Percentiles rank a stretch among this genome's conserved stretches.
Evolutionary conservation across 768 basidiomycete genomes (phyloP).

Genomic region (Candolleomyces eurysporus): DNA sequence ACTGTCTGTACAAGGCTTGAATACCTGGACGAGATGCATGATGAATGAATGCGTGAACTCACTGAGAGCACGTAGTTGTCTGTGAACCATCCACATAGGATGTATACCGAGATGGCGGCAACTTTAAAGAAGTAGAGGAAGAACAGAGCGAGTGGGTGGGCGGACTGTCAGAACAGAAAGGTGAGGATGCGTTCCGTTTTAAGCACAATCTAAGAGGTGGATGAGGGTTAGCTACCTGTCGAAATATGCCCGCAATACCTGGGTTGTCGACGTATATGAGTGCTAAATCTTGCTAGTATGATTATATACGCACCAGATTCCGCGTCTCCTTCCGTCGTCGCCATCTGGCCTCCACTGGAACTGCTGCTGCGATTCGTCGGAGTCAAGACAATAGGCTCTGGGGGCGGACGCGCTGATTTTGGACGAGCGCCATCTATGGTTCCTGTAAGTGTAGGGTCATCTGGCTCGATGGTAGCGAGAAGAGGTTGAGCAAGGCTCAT

Average conservation of each 20-base stretch:
- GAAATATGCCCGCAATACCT: constrained; percentile 76
- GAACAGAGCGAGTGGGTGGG: constrained; percentile 81
- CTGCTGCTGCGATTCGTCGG: constrained; percentile 43
- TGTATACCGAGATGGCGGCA: constrained; percentile 86
- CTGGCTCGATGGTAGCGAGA: constrained; percentile 83
- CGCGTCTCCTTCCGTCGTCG: constrained; percentile 60
- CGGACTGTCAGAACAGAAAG: constrained; percentile 45
- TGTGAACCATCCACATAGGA: constrained; percentile 90
- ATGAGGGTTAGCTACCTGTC: constrained; percentile 51
- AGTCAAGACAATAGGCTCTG: constrained; percentile 53
- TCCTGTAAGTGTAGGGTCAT: constrained; percentile 53
- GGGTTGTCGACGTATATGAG: constrained; percentile 1
- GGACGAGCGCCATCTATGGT: constrained; percentile 29
- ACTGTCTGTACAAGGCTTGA: constrained; percentile 57
- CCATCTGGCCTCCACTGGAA: constrained; percentile 34
- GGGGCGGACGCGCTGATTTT: constrained; percentile 17
- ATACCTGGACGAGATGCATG: neutral
- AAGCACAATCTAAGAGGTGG: neutral
- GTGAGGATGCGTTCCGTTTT: constrained; percentile 9
- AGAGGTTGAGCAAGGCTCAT: constrained; percentile 68
- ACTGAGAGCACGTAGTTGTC: constrained; percentile 92
- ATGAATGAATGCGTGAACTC: constrained; percentile 25
- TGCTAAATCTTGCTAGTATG: neutral
- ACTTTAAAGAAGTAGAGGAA: constrained; percentile 87
- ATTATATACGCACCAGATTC: constrained; percentile 61